These are phyloP conservation scores for Lantana camara DNA, from an alignment of 257 asterid species.

Conservation along the genomic window DNA sequence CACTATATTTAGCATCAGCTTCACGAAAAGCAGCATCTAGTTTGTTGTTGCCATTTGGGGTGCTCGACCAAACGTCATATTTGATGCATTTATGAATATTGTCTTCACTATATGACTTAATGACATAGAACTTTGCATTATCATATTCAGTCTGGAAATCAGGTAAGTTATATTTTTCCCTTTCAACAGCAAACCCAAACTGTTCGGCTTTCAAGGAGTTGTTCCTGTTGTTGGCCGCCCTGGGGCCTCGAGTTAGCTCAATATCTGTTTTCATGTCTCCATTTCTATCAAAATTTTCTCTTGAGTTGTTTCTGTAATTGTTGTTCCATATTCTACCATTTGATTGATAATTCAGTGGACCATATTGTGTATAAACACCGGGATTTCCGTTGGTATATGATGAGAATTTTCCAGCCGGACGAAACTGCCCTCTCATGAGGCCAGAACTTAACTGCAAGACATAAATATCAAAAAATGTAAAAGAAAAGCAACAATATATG, in stretches of 20 bases:
- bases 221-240: conserved; percentile 50
- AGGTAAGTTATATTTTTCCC: conserved; percentile 53
- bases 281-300: conserved; percentile 47
- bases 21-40: conserved; percentile 61
- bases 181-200: conserved; percentile 34
- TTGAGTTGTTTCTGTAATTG: conserved; percentile 46
- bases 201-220: conserved; percentile 44
- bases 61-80: conserved; percentile 91
- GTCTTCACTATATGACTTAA: conserved; percentile 87
- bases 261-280: conserved; percentile 49
- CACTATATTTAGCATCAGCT: conserved; percentile 49
- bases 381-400: conserved; percentile 43
- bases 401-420: conserved; percentile 50
- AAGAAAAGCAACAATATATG: too few relatives aligned
- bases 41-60: conserved; percentile 78
- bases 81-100: conserved; percentile 80
- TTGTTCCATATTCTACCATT: conserved; percentile 52
- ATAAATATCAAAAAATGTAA: neutral
- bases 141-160: conserved; percentile 61
- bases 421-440: conserved; percentile 39
- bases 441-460: conserved; percentile 54
- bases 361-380: conserved; percentile 44
- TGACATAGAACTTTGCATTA: conserved; percentile 70
- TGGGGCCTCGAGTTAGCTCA: conserved; percentile 88
- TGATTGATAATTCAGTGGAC: conserved; percentile 44